phyloP scores from a whole-genome alignment of 352 stramenopile species.

The Thalassiosira delicatula region DNA sequence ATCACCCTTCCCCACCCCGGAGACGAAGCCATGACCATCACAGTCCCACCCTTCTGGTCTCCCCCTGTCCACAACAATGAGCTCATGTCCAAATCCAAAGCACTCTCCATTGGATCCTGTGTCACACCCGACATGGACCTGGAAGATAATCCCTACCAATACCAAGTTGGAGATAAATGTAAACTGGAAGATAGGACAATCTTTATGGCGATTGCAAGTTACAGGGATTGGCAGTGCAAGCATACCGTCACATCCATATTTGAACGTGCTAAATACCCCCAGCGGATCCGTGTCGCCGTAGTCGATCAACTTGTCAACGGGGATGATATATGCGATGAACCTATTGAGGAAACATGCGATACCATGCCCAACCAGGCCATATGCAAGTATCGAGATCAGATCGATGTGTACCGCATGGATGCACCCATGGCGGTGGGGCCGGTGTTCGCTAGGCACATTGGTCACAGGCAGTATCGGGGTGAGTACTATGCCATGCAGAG shows the following conservation, averaged over 20 bases:
- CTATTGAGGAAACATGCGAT: conserved; percentile 73
- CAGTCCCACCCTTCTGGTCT: too few species aligned
- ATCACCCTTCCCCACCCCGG: too few species aligned
- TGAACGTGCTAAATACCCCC: conserved; percentile 65
- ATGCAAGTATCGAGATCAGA: conserved; percentile 81
- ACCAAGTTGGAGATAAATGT: conserved; percentile 70
- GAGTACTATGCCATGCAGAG: conserved; percentile 87
- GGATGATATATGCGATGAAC: too few species aligned
- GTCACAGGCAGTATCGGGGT: conserved; percentile 84
- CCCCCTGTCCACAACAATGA: too few species aligned
- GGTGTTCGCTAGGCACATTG: conserved; percentile 85
- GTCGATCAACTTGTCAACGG: conserved; percentile 84
- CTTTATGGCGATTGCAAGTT: conserved; percentile 85
- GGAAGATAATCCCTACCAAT: too few species aligned
- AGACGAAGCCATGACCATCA: too few species aligned
- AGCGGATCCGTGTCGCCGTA: conserved; percentile 78
- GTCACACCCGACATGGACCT: conserved; percentile 63
- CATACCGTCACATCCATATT: conserved; percentile 84
- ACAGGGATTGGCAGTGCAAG: conserved; percentile 85
- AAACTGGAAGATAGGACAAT: conserved; percentile 78
- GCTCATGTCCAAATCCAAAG: too few species aligned
- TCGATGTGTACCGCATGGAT: conserved; percentile 85
- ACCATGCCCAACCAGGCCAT: conserved; percentile 76
- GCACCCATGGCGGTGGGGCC: conserved; percentile 82
- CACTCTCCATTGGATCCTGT: conserved; percentile 79